Conservation (phyloP, 1,284 basidiomycete species). For the Marasmius sp. region DNA sequence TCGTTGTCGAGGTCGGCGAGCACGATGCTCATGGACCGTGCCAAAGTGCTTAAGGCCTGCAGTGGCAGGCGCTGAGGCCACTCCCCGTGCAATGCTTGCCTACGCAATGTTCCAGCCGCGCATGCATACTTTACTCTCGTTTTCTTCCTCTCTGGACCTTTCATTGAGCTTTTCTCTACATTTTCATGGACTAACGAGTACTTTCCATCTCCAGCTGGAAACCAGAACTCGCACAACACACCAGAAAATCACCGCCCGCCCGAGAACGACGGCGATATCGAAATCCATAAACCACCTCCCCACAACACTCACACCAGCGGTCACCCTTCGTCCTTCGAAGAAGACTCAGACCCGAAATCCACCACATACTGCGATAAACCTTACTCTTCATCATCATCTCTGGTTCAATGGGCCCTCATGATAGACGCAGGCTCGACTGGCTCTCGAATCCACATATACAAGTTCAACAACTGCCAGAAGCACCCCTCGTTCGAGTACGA, state of each 20-base stretch:
- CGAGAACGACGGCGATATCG: conserved; percentile 2
- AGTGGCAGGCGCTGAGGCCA: too few species aligned
- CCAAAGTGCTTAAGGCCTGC: too few species aligned
- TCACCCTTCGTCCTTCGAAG: conserved; percentile 52
- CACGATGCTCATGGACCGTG: too few species aligned
- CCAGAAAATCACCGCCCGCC: neutral
- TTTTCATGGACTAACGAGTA: neutral
- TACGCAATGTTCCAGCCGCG: too few species aligned
- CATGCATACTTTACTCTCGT: too few species aligned
- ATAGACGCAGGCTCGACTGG: conserved; percentile 98
- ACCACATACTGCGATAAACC: conserved; percentile 70
- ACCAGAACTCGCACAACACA: neutral
- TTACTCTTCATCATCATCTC: conserved; percentile 41
- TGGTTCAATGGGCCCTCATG: conserved; percentile 95
- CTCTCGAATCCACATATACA: conserved; percentile 97
- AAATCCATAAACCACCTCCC: conserved; percentile 10
- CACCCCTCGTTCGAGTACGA: conserved; percentile 91
- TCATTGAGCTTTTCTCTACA: too few species aligned
- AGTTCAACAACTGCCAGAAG: conserved; percentile 88
- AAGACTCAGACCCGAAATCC: conserved; percentile 62
- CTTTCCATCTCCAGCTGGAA: neutral
- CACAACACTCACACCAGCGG: neutral
- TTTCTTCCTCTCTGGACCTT: too few species aligned
- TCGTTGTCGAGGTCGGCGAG: too few species aligned
- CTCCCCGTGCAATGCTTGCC: too few species aligned